Evolutionary conservation across 352 stramenopile genomes (phyloP), one percentile per base, ranked within the genome.

Genomic region (Globisporangium lucens): DNA sequence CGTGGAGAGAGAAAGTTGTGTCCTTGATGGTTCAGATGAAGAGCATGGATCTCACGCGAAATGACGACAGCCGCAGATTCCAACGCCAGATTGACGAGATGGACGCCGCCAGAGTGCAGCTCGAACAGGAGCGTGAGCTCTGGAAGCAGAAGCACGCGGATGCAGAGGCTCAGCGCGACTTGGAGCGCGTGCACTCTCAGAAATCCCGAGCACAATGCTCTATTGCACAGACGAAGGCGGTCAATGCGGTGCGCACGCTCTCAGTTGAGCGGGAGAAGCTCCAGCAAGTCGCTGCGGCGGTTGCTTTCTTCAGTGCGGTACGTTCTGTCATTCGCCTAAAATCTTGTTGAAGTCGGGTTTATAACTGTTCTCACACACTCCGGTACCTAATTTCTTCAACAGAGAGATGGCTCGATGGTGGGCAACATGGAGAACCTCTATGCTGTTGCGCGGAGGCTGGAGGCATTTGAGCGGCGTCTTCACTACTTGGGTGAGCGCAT

Each of bases 1-100:
- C 75, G 15, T 93, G 85, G 85, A 75, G 85, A n/a, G 63, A 76
- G 53, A 90, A 89, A 65, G 80, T 78, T 4, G 73, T 90, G 2
- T 53, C 78, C 2, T 61, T 91, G 1, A 79, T 91, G 73, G 83
- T 93, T 10, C 81, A 87, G 43, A 60, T 79, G 7, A 76, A 82
- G 65, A 74, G 68, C 15, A 65, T 62, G 20, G 74, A 90, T 43
- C 66, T 91, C 4, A 9, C 29, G 13, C 53, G 64, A 0, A 61
- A 70, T 8, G 59, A 73, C 24, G 51, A 53, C 15, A 61, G 51
- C 6, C 52, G 57, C n/a, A 57, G 65, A 20, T 60, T 70, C 6
- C 56, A 63, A 33, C 57, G 56, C 8, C 63, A 66, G 62, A 41
- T 67, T 49, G 30, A 22, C 12, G 52, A 73, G 7, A 61, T 71